These are phyloP conservation scores for Grosmannia huntii DNA, from an alignment of 2,329 filamentous ascomycete genomes.

Conservation along the genomic window DNA sequence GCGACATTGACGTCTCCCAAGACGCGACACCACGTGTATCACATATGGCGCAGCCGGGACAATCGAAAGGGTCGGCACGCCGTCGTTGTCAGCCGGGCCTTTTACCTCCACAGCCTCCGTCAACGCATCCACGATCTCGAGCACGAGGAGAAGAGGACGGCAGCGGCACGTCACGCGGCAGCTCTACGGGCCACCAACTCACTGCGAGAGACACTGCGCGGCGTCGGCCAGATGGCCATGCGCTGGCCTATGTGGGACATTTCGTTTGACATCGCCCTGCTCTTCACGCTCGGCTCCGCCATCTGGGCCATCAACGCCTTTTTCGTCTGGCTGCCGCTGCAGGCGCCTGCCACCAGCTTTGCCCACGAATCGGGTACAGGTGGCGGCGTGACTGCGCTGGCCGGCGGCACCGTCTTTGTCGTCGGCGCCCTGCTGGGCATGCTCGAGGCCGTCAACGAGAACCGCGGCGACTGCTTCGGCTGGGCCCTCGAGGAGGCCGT, in stretches of 20 bases:
- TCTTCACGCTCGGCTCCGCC: constrained; percentile 29
- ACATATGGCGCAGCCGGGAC: constrained; percentile 28
- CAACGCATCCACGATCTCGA: background rate
- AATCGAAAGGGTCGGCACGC: constrained; percentile 30
- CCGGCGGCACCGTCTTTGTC: constrained; percentile 58
- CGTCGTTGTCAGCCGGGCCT: constrained; percentile 15
- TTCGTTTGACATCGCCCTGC: constrained; percentile 26
- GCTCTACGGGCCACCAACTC: constrained; percentile 14
- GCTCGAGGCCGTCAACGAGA: constrained; percentile 57
- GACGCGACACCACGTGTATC: constrained; percentile 13
- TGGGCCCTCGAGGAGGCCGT: constrained; percentile 48
- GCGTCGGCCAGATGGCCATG: constrained; percentile 22
- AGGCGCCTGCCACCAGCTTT: constrained; percentile 39
- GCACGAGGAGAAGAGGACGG: background rate
- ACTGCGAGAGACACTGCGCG: constrained; percentile 14
- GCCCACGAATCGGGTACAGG: constrained; percentile 35
- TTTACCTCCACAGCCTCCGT: constrained; percentile 4
- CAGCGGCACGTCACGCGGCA: background rate
- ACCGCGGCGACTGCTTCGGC: constrained; percentile 51
- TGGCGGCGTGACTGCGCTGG: constrained; percentile 49
- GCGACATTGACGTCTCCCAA: background rate
- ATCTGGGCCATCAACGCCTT: constrained; percentile 49
- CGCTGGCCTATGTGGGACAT: constrained; percentile 28
- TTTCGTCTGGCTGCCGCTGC: constrained; percentile 49
- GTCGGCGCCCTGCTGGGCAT: constrained; percentile 49